Conservation (phyloP, 495 filamentous ascomycete species). For the Podospora pseudocomata region DNA sequence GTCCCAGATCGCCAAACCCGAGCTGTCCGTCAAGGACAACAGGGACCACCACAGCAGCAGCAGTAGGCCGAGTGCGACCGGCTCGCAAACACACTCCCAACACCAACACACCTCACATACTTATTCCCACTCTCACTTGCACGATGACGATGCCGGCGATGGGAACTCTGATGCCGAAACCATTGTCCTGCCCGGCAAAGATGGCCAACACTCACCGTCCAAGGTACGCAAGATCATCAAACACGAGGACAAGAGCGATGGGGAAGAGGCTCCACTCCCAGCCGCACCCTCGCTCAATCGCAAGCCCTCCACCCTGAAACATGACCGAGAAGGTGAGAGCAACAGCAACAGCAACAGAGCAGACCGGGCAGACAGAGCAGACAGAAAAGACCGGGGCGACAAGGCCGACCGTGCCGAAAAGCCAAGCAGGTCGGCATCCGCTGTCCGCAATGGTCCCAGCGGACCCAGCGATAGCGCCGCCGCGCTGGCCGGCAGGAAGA, state of each 20-base stretch:
- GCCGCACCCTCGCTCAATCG: slow-evolving; percentile 27
- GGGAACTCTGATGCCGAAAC: slow-evolving; percentile 79
- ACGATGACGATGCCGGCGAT: slow-evolving; percentile 41
- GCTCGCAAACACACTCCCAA: background rate
- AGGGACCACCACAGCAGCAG: slow-evolving; percentile 9
- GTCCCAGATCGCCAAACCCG: slow-evolving; percentile 25
- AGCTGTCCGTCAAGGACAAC: slow-evolving; percentile 25
- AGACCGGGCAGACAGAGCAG: slow-evolving; percentile 22
- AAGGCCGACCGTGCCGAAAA: slow-evolving; percentile 33
- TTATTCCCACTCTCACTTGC: slow-evolving; percentile 26
- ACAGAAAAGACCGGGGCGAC: slow-evolving; percentile 27
- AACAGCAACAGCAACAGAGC: slow-evolving; percentile 7
- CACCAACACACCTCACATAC: too few relatives aligned
- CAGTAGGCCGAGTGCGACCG: slow-evolving; percentile 17
- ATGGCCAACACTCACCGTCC: slow-evolving; percentile 59
- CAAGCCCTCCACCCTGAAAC: slow-evolving; percentile 35
- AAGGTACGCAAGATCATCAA: slow-evolving; percentile 67
- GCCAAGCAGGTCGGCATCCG: slow-evolving; percentile 24
- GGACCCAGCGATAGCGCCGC: slow-evolving; percentile 19
- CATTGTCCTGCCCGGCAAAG: slow-evolving; percentile 69
- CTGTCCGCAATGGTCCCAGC: slow-evolving; percentile 16
- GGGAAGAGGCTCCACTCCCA: slow-evolving; percentile 38
- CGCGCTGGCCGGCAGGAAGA: slow-evolving; percentile 44
- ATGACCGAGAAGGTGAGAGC: slow-evolving; percentile 27
- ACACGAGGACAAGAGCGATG: slow-evolving; percentile 61